A percentile compares a stretch with the other conserved stretches of the same genome.
phyloP scores from a whole-genome alignment of 1,284 basidiomycete genomes.

The Puccinia sorghi region DNA sequence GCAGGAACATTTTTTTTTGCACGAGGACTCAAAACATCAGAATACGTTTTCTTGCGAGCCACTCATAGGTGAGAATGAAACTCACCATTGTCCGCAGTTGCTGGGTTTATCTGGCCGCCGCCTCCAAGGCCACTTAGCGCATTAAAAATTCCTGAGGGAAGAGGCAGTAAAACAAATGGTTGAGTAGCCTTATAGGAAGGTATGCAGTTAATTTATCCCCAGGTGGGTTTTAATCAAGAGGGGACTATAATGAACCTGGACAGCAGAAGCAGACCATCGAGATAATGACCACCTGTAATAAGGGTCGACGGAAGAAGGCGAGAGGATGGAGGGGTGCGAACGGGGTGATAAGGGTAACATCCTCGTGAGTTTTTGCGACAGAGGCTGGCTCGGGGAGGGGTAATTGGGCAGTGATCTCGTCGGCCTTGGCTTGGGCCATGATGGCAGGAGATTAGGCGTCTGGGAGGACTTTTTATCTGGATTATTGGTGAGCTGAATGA shows the following conservation, averaged over 20 bases:
- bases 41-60: background rate
- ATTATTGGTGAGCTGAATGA: too few species aligned
- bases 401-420: background rate
- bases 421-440: background rate
- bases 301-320: conserved; percentile 20
- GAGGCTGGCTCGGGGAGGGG: background rate
- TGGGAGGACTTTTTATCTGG: too few species aligned
- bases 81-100: conserved; percentile 48
- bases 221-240: background rate
- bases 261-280: conserved; percentile 49
- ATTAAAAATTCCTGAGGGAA: conserved; percentile 62
- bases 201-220: too few species aligned
- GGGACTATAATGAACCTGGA: conserved; percentile 31
- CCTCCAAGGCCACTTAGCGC: conserved; percentile 63
- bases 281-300: conserved; percentile 44
- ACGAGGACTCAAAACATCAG: background rate
- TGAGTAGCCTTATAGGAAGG: too few species aligned
- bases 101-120: conserved; percentile 57
- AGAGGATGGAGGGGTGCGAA: background rate
- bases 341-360: background rate
- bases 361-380: background rate
- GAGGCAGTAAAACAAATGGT: conserved; percentile 57
- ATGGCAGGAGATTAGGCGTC: background rate
- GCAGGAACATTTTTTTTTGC: too few species aligned
- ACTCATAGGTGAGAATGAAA: background rate